Evolutionary conservation across 257 asterid species (phyloP).

Genomic region (Rhazya stricta): DNA sequence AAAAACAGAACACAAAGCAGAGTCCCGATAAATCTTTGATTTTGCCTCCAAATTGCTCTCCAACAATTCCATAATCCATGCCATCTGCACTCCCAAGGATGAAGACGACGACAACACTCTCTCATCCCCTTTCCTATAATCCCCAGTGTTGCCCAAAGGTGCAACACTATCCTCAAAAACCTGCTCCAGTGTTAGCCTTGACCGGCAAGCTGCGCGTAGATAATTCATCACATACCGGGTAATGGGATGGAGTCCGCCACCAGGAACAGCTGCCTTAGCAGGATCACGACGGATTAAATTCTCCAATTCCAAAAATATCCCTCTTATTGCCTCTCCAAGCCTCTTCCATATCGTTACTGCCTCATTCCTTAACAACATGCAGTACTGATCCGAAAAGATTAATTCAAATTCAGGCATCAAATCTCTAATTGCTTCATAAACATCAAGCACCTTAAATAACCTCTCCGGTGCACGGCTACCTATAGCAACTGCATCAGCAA

Average conservation of each 20-base stretch:
- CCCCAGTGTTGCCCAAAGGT: conserved; percentile 32
- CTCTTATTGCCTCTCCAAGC: conserved; percentile 78
- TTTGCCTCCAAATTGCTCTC: conserved; percentile 93
- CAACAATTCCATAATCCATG: conserved; percentile 86
- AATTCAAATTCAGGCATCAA: conserved; percentile 83
- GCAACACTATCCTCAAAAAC: conserved; percentile 62
- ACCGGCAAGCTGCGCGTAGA: conserved; percentile 92
- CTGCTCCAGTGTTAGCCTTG: conserved; percentile 68
- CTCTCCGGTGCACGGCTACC: conserved; percentile 97
- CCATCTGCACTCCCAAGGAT: conserved; percentile 63
- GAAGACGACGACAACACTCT: conserved; percentile 50
- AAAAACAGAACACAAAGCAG: conserved; percentile 68
- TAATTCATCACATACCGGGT: conserved; percentile 95
- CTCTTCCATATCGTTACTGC: conserved; percentile 83
- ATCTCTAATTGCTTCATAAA: conserved; percentile 81
- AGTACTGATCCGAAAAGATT: conserved; percentile 78
- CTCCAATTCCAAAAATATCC: conserved; percentile 91
- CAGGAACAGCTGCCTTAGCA: conserved; percentile 74
- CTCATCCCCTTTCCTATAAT: conserved; percentile 58
- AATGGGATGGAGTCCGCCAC: conserved; percentile 92
- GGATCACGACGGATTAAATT: conserved; percentile 91
- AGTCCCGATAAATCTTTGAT: conserved; percentile 69
- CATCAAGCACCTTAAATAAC: conserved; percentile 81
- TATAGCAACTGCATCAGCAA: conserved; percentile 85
- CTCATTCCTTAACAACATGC: conserved; percentile 64